phyloP scores from a whole-genome alignment of 2,329 filamentous ascomycete species.

The Emericellopsis atlantica region DNA sequence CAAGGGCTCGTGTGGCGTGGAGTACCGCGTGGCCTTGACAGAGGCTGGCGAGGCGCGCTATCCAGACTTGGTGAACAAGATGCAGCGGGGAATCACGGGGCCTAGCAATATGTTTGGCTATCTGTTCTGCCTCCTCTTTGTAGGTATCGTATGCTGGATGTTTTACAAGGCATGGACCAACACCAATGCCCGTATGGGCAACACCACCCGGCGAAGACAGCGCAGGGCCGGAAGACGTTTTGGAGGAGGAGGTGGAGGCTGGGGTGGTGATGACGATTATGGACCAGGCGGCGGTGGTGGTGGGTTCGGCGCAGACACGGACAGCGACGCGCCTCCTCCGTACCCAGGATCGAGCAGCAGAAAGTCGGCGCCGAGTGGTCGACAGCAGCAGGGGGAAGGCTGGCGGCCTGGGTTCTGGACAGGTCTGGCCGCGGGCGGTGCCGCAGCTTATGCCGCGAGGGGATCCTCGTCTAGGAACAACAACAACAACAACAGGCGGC shows the following conservation, averaged over 20 bases:
- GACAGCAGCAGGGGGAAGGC: constrained; percentile 8
- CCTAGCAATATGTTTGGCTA: too few species aligned
- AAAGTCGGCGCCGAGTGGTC: constrained; percentile 2
- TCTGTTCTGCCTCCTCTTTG: constrained; percentile 34
- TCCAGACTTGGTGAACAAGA: constrained; percentile 29
- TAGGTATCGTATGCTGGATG: constrained; percentile 48
- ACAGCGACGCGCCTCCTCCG: constrained; percentile 40
- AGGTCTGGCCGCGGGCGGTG: constrained; percentile 54
- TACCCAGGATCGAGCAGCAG: constrained; percentile 24
- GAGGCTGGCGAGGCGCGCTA: constrained; percentile 61
- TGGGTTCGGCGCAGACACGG: constrained; percentile 10
- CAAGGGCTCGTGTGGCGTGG: constrained; percentile 83
- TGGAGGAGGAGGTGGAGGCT: constrained; percentile 21
- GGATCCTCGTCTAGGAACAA: not conserved
- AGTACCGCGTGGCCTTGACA: constrained; percentile 74
- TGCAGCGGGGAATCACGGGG: not conserved
- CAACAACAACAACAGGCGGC: constrained; percentile 7
- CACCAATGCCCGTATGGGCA: constrained; percentile 5
- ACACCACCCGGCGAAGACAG: constrained; percentile 1
- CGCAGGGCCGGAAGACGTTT: constrained; percentile 16
- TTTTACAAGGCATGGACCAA: constrained; percentile 37
- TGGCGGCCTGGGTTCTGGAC: constrained; percentile 29
- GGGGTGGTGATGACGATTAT: constrained; percentile 15
- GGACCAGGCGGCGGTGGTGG: constrained; percentile 19
- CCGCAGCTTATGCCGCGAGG: constrained; percentile 54